A percentile compares a stretch with the other conserved stretches of the same genome.
Conservation (phyloP, 2,329 filamentous ascomycete genomes). For the Thielaviopsis euricoi region DNA sequence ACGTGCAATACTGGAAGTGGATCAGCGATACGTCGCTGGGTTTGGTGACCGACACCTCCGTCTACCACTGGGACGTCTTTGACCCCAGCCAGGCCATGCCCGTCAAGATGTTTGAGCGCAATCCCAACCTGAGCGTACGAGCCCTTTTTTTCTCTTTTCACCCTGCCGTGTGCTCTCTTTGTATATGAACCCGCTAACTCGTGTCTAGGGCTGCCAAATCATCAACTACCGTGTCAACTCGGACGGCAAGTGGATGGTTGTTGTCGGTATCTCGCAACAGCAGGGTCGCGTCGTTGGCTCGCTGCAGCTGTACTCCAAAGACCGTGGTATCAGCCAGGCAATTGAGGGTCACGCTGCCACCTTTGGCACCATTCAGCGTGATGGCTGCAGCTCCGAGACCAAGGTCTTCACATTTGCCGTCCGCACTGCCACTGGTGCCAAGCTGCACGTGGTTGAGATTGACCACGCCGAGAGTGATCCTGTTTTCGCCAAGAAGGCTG, state of each 20-base stretch:
- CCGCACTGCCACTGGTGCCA: conserved; percentile 62
- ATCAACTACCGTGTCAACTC: conserved; percentile 97
- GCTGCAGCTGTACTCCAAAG: conserved; percentile 94
- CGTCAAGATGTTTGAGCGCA: conserved; percentile 86
- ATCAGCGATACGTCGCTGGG: conserved; percentile 79
- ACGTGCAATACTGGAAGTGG: conserved; percentile 99
- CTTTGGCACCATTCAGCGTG: conserved; percentile 77
- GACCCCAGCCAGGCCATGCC: conserved; percentile 64
- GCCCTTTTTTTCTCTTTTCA: neutral
- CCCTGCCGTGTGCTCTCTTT: neutral
- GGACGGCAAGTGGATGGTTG: conserved; percentile 96
- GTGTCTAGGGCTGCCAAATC: conserved; percentile 76
- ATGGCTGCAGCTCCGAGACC: conserved; percentile 77
- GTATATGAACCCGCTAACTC: neutral
- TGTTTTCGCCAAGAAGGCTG: conserved; percentile 82
- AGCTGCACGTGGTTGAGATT: conserved; percentile 94
- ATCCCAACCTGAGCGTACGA: conserved; percentile 70
- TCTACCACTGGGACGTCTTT: conserved; percentile 97
- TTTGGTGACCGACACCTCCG: conserved; percentile 74
- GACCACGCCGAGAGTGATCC: conserved; percentile 85
- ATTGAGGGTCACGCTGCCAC: conserved; percentile 95
- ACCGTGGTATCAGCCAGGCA: conserved; percentile 90
- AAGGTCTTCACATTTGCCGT: conserved; percentile 97
- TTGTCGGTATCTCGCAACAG: conserved; percentile 89
- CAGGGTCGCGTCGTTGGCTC: conserved; percentile 85